Percentiles rank a stretch among this genome's conserved stretches.
Conservation (phyloP, 2,329 filamentous ascomycete genomes). For the Colletotrichum theobromicola region DNA sequence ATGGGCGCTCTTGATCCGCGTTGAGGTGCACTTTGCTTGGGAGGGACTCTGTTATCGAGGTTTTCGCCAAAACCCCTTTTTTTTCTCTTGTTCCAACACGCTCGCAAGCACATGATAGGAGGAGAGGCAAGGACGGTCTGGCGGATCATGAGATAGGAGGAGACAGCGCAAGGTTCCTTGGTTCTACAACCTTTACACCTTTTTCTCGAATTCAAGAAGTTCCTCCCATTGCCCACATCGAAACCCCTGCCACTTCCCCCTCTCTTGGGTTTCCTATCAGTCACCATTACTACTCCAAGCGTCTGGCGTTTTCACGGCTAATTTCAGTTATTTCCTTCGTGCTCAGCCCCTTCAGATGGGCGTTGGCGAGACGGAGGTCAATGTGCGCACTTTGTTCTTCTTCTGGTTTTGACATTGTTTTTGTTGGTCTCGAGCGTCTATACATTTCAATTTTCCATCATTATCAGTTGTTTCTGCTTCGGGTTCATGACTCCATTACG, state of each 20-base stretch:
- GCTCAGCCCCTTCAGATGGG: neutral
- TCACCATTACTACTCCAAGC: neutral
- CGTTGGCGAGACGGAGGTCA: neutral
- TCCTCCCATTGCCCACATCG: neutral
- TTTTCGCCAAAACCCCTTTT: neutral
- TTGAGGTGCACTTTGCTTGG: slow-evolving; percentile 1
- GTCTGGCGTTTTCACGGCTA: neutral
- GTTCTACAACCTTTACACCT: slow-evolving; percentile 7
- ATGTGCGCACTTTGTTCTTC: neutral
- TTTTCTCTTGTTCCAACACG: neutral
- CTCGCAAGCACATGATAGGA: neutral
- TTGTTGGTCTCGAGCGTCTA: neutral
- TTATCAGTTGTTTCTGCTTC: neutral
- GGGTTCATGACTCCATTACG: neutral
- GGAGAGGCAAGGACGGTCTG: neutral
- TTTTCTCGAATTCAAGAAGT: slow-evolving; percentile 21
- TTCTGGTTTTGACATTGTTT: neutral
- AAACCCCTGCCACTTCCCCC: neutral
- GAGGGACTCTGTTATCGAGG: neutral
- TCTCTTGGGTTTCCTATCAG: neutral
- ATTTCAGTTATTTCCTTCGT: neutral
- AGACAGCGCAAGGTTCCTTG: neutral
- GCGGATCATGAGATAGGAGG: neutral
- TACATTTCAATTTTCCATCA: neutral
- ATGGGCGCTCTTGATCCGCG: slow-evolving; percentile 3